Evolutionary conservation across 2,329 filamentous ascomycete species (phyloP).

Genomic region (Sarocladium strictum): DNA sequence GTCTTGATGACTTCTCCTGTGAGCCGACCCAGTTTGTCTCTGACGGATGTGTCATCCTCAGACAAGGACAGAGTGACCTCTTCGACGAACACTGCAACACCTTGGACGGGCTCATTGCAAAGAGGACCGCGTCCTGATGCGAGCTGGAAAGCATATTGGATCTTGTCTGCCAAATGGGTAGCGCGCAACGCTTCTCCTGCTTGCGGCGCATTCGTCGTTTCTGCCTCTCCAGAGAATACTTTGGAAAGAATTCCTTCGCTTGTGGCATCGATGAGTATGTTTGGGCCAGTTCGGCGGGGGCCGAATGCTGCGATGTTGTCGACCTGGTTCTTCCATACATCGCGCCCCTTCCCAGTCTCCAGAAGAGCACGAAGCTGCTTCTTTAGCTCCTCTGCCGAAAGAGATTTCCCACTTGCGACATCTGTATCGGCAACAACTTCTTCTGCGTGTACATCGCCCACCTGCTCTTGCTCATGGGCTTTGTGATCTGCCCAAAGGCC

Average conservation of each 20-base stretch:
- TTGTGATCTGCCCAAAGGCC: conserved; percentile 67
- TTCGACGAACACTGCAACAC: conserved; percentile 85
- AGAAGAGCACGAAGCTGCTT: conserved; percentile 63
- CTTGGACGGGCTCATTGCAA: conserved; percentile 89
- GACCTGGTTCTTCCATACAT: conserved; percentile 68
- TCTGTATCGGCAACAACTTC: conserved; percentile 50
- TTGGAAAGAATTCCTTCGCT: conserved; percentile 63
- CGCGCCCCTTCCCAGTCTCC: conserved; percentile 62
- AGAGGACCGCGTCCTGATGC: conserved; percentile 83
- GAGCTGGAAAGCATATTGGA: conserved; percentile 90
- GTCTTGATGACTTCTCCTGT: conserved; percentile 92
- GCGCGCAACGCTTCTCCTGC: conserved; percentile 48
- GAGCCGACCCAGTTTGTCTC: conserved; percentile 68
- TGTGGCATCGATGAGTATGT: conserved; percentile 82
- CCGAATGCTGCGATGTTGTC: conserved; percentile 88
- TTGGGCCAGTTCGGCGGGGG: conserved; percentile 77
- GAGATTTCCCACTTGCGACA: conserved; percentile 50
- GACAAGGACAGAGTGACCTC: conserved; percentile 59
- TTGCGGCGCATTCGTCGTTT: conserved; percentile 27
- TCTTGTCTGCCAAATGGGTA: conserved; percentile 79
- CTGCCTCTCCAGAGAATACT: conserved; percentile 47
- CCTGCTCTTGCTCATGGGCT: conserved; percentile 27
- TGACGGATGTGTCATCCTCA: conserved; percentile 48
- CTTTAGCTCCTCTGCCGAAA: conserved; percentile 74
- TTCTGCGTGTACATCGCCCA: conserved; percentile 31